Percentiles rank a stretch among this genome's conserved stretches.
Evolutionary conservation across 2,329 filamentous ascomycete species (phyloP).

Genomic region (Trichophyton schoenleinii): DNA sequence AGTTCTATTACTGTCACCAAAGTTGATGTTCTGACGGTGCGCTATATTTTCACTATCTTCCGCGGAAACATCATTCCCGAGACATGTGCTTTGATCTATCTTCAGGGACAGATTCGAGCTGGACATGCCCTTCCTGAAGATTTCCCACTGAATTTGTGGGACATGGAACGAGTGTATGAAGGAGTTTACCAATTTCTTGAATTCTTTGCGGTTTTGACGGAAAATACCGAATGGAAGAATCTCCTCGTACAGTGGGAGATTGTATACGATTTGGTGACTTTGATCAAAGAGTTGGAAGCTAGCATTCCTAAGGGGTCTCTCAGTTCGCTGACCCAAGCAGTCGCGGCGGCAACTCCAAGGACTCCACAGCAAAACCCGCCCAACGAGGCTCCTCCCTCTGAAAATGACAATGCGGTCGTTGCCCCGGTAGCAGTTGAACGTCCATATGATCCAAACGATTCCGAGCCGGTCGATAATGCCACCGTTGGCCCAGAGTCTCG

Average conservation of each 20-base stretch:
- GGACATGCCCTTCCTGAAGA: constrained; percentile 65
- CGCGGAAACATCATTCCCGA: constrained; percentile 85
- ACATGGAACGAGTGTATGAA: constrained; percentile 94
- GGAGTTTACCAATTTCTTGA: constrained; percentile 89
- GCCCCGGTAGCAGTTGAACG: constrained; percentile 46
- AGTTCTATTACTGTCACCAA: constrained; percentile 42
- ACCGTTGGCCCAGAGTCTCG: constrained; percentile 30
- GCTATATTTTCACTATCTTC: constrained; percentile 88
- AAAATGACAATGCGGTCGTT: constrained; percentile 12
- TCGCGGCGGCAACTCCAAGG: constrained; percentile 18
- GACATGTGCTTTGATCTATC: constrained; percentile 83
- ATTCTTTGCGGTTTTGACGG: constrained; percentile 79
- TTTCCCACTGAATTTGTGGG: constrained; percentile 90
- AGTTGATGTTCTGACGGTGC: constrained; percentile 56
- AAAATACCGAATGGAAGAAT: constrained; percentile 68
- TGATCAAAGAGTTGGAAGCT: constrained; percentile 75
- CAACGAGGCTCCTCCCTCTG: constrained; percentile 16
- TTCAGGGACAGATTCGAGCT: constrained; percentile 79
- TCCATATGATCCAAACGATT: constrained; percentile 45
- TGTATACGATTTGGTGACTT: constrained; percentile 72
- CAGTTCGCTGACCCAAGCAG: constrained; percentile 22
- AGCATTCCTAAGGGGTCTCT: constrained; percentile 75
- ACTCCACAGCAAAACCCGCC: constrained; percentile 20
- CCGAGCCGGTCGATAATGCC: constrained; percentile 30
- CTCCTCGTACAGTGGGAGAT: constrained; percentile 88